These are phyloP conservation scores for Nitzschia putrida DNA, from an alignment of 108 stramenopile genomes.

Conservation along the genomic window DNA sequence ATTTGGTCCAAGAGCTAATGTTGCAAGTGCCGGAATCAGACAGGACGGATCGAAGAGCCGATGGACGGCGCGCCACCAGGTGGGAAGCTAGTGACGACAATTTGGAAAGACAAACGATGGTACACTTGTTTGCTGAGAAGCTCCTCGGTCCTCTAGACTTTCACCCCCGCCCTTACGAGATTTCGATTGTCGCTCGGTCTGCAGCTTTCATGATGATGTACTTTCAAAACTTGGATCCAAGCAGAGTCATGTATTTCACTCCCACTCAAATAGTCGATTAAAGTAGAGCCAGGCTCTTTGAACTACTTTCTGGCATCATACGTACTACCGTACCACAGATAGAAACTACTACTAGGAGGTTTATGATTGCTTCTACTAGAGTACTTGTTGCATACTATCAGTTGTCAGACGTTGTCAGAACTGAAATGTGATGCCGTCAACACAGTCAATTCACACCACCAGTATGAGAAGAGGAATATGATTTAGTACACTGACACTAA, in stretches of 20 bases:
- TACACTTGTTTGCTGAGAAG: conserved; percentile 2
- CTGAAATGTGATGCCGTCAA: too few relatives aligned
- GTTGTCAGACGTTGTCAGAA: too few relatives aligned
- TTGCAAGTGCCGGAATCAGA: neutral
- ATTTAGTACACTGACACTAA: too few relatives aligned
- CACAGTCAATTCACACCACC: too few relatives aligned
- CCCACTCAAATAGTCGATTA: neutral
- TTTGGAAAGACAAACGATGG: neutral
- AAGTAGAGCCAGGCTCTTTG: too few relatives aligned
- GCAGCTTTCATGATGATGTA: neutral
- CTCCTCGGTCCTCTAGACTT: conserved; percentile 6
- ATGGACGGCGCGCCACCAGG: neutral
- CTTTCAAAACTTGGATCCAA: neutral
- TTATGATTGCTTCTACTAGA: too few relatives aligned
- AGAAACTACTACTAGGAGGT: too few relatives aligned
- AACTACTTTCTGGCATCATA: too few relatives aligned
- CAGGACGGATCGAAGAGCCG: neutral
- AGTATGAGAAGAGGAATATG: too few relatives aligned
- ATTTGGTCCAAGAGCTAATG: neutral
- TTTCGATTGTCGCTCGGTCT: neutral
- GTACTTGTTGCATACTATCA: too few relatives aligned
- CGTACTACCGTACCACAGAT: too few relatives aligned
- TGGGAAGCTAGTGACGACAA: conserved; percentile 1
- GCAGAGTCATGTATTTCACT: neutral
- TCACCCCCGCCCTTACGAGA: neutral